Evolutionary conservation across 129 eudicot genomes (phyloP), one percentile per base, ranked within the genome.

Genomic region (Lonicera japonica): DNA sequence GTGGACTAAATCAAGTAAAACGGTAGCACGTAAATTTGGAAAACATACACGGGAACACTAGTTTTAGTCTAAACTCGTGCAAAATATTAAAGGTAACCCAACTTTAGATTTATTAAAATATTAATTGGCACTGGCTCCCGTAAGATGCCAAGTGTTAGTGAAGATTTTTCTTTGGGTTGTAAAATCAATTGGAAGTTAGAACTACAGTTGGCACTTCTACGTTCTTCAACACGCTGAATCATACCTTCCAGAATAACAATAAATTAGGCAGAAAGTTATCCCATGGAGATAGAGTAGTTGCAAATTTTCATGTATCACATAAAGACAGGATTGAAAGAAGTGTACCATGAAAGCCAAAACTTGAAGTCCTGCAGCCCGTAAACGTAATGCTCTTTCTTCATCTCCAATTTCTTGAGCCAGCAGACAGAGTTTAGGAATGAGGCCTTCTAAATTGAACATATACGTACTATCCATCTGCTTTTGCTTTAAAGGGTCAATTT

Each of bases 401-500:
- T 79, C 86, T 63, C 89, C 96, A 73, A 81, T 73, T 82, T 88
- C 96, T 79, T 78, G 89, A 64, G 89, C 84, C 65, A 88, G 68
- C 66, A 70, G 84, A 72, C 94, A 81, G 64, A 88, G 88, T 71
- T 84, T 88, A 21, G 86, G 94, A 58, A 88, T 85, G 54, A 84
- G 84, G 43, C 86, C 96, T 84, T 88, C 96, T 61, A 84, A 60
- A 80, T 81, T 88, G 84, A 88, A 81, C 96, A 84, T 84, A 66
- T 84, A 81, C 1, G 89, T 77, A 60, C 82, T 63, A 29, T 81
- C 96, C 65, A 74, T 69, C 96, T 88, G 82, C 46, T 58, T 22
- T 24, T 41, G 4, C 57, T 24, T 14, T 41, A 21, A 21, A 70
- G 24, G 43, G 36, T 51, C 17, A 70, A 13, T 43, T 36, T 34